Conservation (phyloP, 805 yeast genomes). For the Saturnispora quitensis region DNA sequence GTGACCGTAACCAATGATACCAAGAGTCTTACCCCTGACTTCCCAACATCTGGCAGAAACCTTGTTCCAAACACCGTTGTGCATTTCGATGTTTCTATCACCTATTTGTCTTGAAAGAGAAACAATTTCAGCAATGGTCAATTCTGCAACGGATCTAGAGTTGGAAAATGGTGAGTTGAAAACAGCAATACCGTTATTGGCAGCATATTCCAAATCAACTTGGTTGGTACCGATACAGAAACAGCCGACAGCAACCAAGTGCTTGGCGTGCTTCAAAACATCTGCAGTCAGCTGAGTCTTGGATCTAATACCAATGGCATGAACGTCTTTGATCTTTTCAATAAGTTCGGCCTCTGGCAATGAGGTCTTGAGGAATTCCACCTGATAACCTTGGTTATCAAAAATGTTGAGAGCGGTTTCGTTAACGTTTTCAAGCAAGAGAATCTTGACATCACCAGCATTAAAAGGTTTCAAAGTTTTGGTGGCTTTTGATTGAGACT, state of each 20-base stretch:
- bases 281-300: slow-evolving; percentile 82
- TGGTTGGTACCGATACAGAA: slow-evolving; percentile 99
- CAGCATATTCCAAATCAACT: slow-evolving; percentile 88
- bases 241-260: slow-evolving; percentile 88
- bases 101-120: slow-evolving; percentile 93
- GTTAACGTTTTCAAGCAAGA: slow-evolving; percentile 88
- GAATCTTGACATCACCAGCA: slow-evolving; percentile 88
- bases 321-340: slow-evolving; percentile 87
- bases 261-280: slow-evolving; percentile 76
- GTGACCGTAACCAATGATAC: slow-evolving; percentile 96
- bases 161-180: slow-evolving; percentile 91
- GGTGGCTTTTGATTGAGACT: slow-evolving; percentile 37
- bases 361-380: slow-evolving; percentile 84
- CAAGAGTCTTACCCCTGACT: slow-evolving; percentile 95
- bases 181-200: slow-evolving; percentile 87
- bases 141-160: slow-evolving; percentile 96
- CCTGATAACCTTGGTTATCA: slow-evolving; percentile 89
- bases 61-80: slow-evolving; percentile 96
- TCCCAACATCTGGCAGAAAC: slow-evolving; percentile 96
- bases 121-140: slow-evolving; percentile 91
- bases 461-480: slow-evolving; percentile 89
- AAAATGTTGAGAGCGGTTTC: slow-evolving; percentile 84
- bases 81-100: slow-evolving; percentile 92
- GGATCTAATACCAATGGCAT: slow-evolving; percentile 96
- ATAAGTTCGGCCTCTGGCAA: slow-evolving; percentile 88